Evolutionary conservation across 352 stramenopile species (phyloP).

Genomic region (Phytophthora boehmeriae): DNA sequence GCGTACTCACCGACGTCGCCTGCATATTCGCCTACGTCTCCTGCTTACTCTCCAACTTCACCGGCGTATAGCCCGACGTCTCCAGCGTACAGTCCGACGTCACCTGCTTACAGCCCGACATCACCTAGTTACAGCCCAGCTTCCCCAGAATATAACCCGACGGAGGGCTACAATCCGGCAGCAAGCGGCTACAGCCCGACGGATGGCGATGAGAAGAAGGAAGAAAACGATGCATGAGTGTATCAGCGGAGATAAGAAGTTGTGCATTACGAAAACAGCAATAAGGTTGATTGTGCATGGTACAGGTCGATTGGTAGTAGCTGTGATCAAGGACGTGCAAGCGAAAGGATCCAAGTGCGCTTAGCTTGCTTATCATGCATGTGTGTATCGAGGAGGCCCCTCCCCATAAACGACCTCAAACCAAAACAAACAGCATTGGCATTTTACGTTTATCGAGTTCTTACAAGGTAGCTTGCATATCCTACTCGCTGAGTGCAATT

Average conservation of each 20-base stretch:
- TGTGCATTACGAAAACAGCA: constrained; percentile 33
- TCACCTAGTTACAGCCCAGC: constrained; percentile 81
- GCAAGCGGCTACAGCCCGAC: constrained; percentile 81
- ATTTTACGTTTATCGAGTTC: constrained; percentile 15
- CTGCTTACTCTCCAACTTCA: constrained; percentile 69
- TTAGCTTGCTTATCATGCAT: constrained; percentile 23
- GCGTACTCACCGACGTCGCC: constrained; percentile 74
- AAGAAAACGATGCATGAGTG: constrained; percentile 22
- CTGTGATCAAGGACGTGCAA: constrained; percentile 17
- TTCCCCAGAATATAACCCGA: constrained; percentile 86
- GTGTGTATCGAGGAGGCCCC: constrained; percentile 25
- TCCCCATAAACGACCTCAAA: constrained; percentile 20
- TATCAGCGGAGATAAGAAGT: constrained; percentile 22
- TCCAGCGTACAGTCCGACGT: constrained; percentile 81
- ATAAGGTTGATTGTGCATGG: background rate
- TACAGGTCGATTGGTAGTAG: constrained; percentile 9
- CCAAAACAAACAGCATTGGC: constrained; percentile 33
- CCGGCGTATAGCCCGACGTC: constrained; percentile 76
- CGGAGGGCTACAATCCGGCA: constrained; percentile 72
- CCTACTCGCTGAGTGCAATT: constrained; percentile 76
- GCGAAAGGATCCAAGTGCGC: constrained; percentile 7
- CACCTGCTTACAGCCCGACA: constrained; percentile 72
- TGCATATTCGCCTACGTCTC: constrained; percentile 66
- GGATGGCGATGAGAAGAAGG: constrained; percentile 60
- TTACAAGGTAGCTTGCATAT: background rate